Percentiles rank a stretch among this genome's conserved stretches.
Conservation (phyloP, 1,284 basidiomycete genomes). For the Ceratobasidium sp. region DNA sequence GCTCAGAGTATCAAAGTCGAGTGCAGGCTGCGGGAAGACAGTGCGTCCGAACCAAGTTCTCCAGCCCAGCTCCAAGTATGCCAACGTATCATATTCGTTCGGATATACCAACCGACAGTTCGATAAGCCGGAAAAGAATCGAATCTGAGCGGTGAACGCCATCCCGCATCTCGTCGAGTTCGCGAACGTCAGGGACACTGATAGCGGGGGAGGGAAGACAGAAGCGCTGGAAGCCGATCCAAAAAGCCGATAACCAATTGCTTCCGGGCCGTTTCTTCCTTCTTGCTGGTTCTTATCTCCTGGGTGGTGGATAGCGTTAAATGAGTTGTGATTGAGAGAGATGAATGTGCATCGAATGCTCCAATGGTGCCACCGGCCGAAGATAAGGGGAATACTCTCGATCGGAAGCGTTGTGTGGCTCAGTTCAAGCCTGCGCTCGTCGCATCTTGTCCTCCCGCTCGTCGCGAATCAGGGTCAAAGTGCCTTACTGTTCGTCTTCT, state of each 20-base stretch:
- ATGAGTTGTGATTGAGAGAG: no score
- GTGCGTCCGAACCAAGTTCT: no score
- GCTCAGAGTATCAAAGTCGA: background rate
- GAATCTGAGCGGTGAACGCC: constrained; percentile 8
- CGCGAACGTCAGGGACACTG: background rate
- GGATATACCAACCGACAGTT: constrained; percentile 14
- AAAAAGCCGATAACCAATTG: no score
- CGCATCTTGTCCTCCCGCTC: background rate
- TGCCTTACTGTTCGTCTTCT: background rate
- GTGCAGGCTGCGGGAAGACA: background rate
- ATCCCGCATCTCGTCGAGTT: no score
- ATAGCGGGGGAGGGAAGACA: background rate
- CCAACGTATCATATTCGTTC: background rate
- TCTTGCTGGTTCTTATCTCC: no score
- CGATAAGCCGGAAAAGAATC: constrained; percentile 24
- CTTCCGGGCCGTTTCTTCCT: no score
- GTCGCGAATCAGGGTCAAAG: background rate
- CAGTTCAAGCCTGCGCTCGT: background rate
- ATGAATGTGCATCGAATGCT: no score
- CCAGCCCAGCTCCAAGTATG: background rate
- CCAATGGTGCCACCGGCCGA: no score
- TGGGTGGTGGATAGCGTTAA: no score
- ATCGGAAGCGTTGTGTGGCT: background rate
- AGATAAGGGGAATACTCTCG: no score
- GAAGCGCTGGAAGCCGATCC: no score